These are phyloP conservation scores for Aspergillus campestris DNA, from an alignment of 495 filamentous ascomycete genomes.

Conservation along the genomic window DNA sequence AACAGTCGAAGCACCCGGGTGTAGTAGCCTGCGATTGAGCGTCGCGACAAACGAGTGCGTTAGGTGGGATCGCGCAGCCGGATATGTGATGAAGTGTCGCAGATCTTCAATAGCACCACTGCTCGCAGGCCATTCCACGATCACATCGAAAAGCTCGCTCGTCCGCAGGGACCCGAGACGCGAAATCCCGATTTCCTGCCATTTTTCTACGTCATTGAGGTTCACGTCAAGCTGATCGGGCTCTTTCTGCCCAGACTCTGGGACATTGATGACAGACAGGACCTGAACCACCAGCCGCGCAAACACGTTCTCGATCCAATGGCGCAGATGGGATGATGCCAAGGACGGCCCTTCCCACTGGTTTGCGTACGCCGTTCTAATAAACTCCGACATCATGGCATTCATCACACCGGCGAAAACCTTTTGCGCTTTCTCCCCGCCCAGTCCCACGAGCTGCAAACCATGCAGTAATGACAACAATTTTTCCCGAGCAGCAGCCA, in stretches of 20 bases:
- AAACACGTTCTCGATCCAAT: constrained; percentile 69
- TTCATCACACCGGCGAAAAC: constrained; percentile 71
- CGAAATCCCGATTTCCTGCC: constrained; percentile 71
- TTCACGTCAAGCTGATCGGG: constrained; percentile 33
- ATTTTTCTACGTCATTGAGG: constrained; percentile 59
- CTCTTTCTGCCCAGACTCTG: constrained; percentile 13
- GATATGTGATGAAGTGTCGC: constrained; percentile 49
- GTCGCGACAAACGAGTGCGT: constrained; percentile 62
- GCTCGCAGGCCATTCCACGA: constrained; percentile 74
- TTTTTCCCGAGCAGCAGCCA: constrained; percentile 40
- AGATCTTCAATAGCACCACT: constrained; percentile 78
- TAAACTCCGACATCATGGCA: constrained; percentile 55
- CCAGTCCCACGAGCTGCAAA: constrained; percentile 64
- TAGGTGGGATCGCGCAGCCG: constrained; percentile 51
- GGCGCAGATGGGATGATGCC: constrained; percentile 48
- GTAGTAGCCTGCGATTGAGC: constrained; percentile 65
- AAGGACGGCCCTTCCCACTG: constrained; percentile 50
- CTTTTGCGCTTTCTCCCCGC: constrained; percentile 63
- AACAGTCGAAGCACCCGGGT: constrained; percentile 81
- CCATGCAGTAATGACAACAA: constrained; percentile 50
- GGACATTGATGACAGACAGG: constrained; percentile 36
- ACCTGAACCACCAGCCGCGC: constrained; percentile 58
- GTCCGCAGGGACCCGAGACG: constrained; percentile 73
- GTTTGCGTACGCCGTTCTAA: constrained; percentile 50
- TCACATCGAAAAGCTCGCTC: constrained; percentile 78